Conservation (phyloP, 1,139 yeast genomes). For the Yamadazyma atlantica region DNA sequence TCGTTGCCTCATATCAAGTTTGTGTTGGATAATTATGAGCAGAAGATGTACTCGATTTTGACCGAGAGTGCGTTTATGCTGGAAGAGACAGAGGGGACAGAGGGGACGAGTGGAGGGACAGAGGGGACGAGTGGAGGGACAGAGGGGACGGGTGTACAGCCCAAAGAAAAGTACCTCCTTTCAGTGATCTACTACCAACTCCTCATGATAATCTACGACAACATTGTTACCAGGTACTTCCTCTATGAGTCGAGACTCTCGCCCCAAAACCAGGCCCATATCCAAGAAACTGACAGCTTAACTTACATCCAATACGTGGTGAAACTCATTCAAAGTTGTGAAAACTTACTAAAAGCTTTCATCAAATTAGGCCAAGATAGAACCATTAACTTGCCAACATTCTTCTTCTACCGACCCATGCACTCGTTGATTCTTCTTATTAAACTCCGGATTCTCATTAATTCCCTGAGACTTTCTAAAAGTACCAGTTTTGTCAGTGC, state of each 20-base stretch:
- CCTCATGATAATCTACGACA: conserved; percentile 49
- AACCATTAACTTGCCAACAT: conserved; percentile 49
- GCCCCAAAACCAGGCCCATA: conserved; percentile 1
- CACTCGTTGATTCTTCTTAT: conserved; percentile 51
- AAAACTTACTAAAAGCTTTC: conserved; percentile 46
- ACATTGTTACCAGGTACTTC: conserved; percentile 24
- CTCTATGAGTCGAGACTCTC: conserved; percentile 11
- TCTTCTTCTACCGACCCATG: conserved; percentile 55
- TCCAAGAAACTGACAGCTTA: conserved; percentile 12
- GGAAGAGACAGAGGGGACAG: conserved; percentile 11
- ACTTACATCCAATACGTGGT: conserved; percentile 34
- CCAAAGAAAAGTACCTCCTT: conserved; percentile 33
- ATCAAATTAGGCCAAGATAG: conserved; percentile 33
- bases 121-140: conserved; percentile 26
- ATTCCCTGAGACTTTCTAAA: conserved; percentile 29
- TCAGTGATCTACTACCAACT: conserved; percentile 46
- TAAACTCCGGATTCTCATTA: conserved; percentile 43
- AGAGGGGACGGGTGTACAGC: conserved; percentile 8
- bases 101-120: conserved; percentile 13
- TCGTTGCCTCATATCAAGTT: conserved; percentile 15
- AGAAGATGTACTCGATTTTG: conserved; percentile 19
- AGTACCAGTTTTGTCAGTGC: conserved; percentile 10
- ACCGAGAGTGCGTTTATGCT: conserved; percentile 29
- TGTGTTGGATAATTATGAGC: conserved; percentile 23
- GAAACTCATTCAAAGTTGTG: conserved; percentile 43